Conservation (phyloP, 495 filamentous ascomycete species). For the Xylaria palmicola region DNA sequence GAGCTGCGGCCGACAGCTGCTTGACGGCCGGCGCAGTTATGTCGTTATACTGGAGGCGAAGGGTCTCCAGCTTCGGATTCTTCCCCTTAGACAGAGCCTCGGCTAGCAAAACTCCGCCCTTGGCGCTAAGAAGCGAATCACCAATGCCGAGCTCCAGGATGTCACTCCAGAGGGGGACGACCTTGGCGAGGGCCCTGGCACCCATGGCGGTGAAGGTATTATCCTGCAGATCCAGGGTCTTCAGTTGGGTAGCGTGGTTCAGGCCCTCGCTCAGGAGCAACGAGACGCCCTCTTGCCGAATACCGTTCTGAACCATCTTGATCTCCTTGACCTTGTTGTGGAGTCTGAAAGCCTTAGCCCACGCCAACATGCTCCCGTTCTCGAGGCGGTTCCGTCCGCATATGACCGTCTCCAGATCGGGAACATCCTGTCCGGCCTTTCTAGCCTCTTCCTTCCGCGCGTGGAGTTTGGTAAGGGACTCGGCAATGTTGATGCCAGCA, state of each 20-base stretch:
- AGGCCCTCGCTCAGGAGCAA: slow-evolving; percentile 75
- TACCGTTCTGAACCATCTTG: slow-evolving; percentile 99
- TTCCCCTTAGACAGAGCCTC: slow-evolving; percentile 69
- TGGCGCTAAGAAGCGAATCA: slow-evolving; percentile 79
- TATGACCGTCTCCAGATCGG: slow-evolving; percentile 86
- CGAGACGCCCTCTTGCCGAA: slow-evolving; percentile 87
- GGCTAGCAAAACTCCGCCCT: slow-evolving; percentile 72
- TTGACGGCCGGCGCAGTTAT: slow-evolving; percentile 73
- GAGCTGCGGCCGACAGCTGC: slow-evolving; percentile 62
- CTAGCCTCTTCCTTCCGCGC: slow-evolving; percentile 74
- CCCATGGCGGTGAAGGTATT: slow-evolving; percentile 90
- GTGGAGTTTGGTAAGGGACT: slow-evolving; percentile 74
- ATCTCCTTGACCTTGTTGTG: slow-evolving; percentile 77
- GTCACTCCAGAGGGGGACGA: slow-evolving; percentile 69
- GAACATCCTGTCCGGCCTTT: slow-evolving; percentile 62
- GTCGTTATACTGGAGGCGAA: slow-evolving; percentile 93
- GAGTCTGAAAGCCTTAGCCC: slow-evolving; percentile 81
- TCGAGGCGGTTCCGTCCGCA: slow-evolving; percentile 95
- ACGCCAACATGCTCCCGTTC: slow-evolving; percentile 92
- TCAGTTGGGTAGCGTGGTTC: slow-evolving; percentile 59
- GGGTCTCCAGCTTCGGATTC: slow-evolving; percentile 72
- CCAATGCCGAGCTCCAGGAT: slow-evolving; percentile 83
- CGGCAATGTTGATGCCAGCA: slow-evolving; percentile 81
- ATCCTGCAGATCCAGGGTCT: slow-evolving; percentile 87
- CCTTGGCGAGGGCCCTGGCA: slow-evolving; percentile 73